Conservation (phyloP, 345 rosid species). For the Triadica sebifera region DNA sequence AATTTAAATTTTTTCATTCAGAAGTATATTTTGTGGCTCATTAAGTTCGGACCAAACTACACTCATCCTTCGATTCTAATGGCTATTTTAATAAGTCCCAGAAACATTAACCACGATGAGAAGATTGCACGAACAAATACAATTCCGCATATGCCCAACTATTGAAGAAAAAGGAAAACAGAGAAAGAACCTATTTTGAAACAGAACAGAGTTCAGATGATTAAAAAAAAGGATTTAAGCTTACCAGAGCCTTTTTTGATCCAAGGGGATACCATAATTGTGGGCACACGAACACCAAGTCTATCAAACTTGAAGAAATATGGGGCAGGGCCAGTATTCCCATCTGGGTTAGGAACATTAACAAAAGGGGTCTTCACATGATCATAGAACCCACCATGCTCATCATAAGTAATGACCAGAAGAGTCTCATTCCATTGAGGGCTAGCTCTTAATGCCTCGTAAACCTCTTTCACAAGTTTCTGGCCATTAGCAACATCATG, state of each 20-base stretch:
- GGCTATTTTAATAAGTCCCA: too few species aligned
- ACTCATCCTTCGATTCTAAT: too few species aligned
- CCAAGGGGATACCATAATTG: constrained; percentile 96
- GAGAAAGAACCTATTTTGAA: too few species aligned
- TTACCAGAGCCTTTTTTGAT: constrained; percentile 90
- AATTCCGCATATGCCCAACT: background rate
- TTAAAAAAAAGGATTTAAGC: background rate
- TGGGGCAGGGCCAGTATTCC: constrained; percentile 89
- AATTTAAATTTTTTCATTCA: background rate
- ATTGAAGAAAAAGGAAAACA: background rate
- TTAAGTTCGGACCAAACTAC: too few species aligned
- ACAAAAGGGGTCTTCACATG: constrained; percentile 83
- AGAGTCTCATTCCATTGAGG: constrained; percentile 96
- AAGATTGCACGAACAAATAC: too few species aligned
- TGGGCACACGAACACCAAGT: constrained; percentile 89
- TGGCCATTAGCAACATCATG: constrained; percentile 91
- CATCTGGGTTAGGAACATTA: constrained; percentile 83
- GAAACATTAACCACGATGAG: too few species aligned
- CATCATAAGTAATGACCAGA: constrained; percentile 82
- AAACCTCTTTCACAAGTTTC: constrained; percentile 76
- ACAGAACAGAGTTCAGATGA: too few species aligned
- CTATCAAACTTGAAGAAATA: constrained; percentile 87
- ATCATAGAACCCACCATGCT: constrained; percentile 93
- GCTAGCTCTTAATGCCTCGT: constrained; percentile 76
- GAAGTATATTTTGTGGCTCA: too few species aligned